Percentiles rank a stretch among this genome's conserved stretches.
Evolutionary conservation across 2,329 filamentous ascomycete species (phyloP).

Genomic region (Fusarium gaditjirri): DNA sequence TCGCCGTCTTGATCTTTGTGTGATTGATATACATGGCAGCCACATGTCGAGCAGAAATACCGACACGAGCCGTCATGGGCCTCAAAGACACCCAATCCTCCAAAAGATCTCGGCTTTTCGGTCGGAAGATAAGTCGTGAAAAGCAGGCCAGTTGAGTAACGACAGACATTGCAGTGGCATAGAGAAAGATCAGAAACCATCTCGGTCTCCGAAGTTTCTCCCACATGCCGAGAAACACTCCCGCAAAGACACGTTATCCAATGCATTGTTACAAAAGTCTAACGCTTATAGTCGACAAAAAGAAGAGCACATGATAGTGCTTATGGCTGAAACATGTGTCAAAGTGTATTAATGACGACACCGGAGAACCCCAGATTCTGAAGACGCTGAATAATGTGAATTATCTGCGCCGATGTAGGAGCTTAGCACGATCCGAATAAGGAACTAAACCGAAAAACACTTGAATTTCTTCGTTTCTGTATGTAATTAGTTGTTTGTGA

Average conservation of each 20-base stretch:
- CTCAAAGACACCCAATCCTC: conserved; percentile 22
- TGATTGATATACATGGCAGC: conserved; percentile 54
- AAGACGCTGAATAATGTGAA: background rate
- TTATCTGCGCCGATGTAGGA: conserved; percentile 10
- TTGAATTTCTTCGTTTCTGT: background rate
- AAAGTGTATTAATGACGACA: conserved; percentile 4
- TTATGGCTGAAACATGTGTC: background rate
- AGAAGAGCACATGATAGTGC: background rate
- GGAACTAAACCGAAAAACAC: background rate
- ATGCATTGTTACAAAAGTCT: background rate
- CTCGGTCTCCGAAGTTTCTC: background rate
- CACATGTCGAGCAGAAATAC: conserved; percentile 55
- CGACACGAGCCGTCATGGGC: conserved; percentile 26
- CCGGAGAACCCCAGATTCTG: background rate
- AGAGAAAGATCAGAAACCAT: conserved; percentile 32
- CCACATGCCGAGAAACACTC: conserved; percentile 10
- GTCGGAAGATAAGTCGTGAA: conserved; percentile 53
- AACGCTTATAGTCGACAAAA: background rate
- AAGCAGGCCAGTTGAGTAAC: conserved; percentile 50
- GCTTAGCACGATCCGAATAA: background rate
- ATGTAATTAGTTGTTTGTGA: background rate
- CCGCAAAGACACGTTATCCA: conserved; percentile 21
- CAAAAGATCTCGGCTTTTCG: conserved; percentile 1
- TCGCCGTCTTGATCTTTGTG: background rate
- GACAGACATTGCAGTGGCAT: conserved; percentile 49